Evolutionary conservation across 305 asterid species (phyloP).

Genomic region (Ilex paraguariensis): DNA sequence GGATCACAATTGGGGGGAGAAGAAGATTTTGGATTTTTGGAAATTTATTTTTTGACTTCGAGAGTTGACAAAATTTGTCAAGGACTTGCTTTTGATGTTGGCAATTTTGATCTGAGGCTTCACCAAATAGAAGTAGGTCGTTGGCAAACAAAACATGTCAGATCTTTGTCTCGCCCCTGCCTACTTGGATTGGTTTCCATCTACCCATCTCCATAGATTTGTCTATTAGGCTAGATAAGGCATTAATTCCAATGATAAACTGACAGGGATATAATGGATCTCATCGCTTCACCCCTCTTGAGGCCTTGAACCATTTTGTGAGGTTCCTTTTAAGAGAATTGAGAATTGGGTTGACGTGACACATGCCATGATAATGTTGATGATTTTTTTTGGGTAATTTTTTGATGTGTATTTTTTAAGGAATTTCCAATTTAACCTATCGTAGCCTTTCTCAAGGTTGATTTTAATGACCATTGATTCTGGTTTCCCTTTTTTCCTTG

Average conservation of each 20-base stretch:
- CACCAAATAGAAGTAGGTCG: not conserved
- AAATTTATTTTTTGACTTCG: not conserved
- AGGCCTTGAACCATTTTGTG: not conserved
- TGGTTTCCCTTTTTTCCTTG: not conserved
- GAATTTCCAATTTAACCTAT: not conserved
- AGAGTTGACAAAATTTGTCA: not conserved
- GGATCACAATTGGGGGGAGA: not conserved
- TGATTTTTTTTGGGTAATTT: not conserved
- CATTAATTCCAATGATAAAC: not conserved
- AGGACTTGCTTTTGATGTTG: not conserved
- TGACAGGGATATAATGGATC: not conserved
- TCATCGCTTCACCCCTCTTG: not conserved
- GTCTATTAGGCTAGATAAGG: not conserved
- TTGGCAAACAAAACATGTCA: not conserved
- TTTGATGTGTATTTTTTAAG: not conserved
- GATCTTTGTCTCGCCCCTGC: not conserved
- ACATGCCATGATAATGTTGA: not conserved
- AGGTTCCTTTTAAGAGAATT: not conserved
- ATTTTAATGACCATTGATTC: too few species aligned
- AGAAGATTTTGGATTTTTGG: not conserved
- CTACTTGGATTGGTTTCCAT: not conserved
- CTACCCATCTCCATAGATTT: not conserved
- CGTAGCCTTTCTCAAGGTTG: not conserved
- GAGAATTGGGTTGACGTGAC: not conserved
- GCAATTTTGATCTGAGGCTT: not conserved